phyloP scores from a whole-genome alignment of 257 asterid species.

The Mentha longifolia region DNA sequence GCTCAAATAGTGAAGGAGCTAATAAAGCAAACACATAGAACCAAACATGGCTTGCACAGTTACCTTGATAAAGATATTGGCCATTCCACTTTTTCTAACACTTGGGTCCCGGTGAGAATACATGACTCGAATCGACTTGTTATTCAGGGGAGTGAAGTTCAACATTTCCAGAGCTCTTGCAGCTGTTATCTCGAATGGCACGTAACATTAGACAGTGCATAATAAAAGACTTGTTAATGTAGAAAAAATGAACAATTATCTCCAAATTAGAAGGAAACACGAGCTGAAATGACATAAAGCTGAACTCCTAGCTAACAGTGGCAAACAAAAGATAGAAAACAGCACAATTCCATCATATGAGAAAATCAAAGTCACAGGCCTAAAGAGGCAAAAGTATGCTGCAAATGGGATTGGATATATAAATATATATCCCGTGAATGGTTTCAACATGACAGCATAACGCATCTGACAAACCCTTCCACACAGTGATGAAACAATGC shows the following conservation, averaged over 20 bases:
- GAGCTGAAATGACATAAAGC: no score
- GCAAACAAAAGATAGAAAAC: no score
- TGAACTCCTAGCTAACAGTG: no score
- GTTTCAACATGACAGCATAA: no score
- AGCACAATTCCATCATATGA: no score
- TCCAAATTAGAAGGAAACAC: background rate
- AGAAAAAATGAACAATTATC: background rate
- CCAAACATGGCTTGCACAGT: background rate
- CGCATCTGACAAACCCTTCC: no score
- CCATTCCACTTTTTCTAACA: constrained; percentile 66
- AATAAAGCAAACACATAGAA: background rate
- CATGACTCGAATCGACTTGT: constrained; percentile 68
- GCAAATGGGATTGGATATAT: no score
- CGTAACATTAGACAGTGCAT: constrained; percentile 18
- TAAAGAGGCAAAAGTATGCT: no score
- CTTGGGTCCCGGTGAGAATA: constrained; percentile 84
- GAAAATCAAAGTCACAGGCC: no score
- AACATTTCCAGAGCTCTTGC: constrained; percentile 71
- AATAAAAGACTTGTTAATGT: background rate
- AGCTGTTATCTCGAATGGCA: constrained; percentile 46
- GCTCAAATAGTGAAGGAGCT: background rate
- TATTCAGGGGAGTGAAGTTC: constrained; percentile 75
- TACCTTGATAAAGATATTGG: constrained; percentile 79
- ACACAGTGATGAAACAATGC: no score
- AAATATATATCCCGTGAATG: no score